phyloP scores from a whole-genome alignment of 192 early-diverging fungal species.

The Spinellus fusiger region DNA sequence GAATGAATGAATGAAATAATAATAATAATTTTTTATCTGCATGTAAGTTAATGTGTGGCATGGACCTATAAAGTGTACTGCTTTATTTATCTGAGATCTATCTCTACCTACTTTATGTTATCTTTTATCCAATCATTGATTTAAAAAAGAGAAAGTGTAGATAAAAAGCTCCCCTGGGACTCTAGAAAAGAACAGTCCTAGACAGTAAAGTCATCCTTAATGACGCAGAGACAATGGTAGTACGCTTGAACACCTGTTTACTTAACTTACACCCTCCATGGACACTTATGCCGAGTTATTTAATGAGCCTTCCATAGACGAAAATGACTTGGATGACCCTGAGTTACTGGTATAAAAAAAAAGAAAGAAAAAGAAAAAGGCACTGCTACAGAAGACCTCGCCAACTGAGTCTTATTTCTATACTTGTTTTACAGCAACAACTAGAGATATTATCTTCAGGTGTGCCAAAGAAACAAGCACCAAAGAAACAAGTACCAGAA shows the following conservation, averaged over 20 bases:
- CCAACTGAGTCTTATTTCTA: no score
- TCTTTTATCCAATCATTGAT: no score
- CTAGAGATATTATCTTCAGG: slow-evolving; percentile 35
- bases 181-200: not conserved
- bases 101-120: no score
- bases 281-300: slow-evolving; percentile 21
- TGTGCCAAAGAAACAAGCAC: slow-evolving; percentile 17
- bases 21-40: no score
- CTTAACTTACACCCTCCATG: no score
- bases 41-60: no score
- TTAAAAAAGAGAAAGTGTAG: not conserved
- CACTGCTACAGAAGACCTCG: not conserved
- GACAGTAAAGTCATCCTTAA: not conserved
- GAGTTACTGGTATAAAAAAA: slow-evolving; percentile 38
- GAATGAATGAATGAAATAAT: no score
- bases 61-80: no score
- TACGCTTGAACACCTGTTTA: no score
- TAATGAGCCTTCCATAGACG: slow-evolving; percentile 20
- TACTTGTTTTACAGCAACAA: slow-evolving; percentile 46
- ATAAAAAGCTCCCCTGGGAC: not conserved
- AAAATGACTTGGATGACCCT: slow-evolving; percentile 41
- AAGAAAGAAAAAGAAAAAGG: not conserved
- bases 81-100: no score
- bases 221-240: no score
- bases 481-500: slow-evolving; percentile 4